Conservation (phyloP, 768 basidiomycete genomes). For the Clitopilus passeckerianus region DNA sequence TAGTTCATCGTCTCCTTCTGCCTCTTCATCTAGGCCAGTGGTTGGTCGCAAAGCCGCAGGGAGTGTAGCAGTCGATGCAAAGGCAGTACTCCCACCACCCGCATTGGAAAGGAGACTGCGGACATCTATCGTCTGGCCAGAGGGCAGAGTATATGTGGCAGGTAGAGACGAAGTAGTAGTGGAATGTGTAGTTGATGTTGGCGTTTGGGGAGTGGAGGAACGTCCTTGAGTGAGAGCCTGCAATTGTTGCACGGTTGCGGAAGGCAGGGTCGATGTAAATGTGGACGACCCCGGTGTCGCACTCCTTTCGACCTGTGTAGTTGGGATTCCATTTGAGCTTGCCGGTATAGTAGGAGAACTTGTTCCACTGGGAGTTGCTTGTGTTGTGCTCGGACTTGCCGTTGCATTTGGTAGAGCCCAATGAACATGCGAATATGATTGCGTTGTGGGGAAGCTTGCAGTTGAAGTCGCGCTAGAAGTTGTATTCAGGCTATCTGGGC, state of each 20-base stretch:
- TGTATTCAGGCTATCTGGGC: background rate
- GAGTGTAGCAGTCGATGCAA: background rate
- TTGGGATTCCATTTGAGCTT: background rate
- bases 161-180: background rate
- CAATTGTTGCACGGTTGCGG: background rate
- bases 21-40: conserved; percentile 34
- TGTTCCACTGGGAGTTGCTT: background rate
- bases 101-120: background rate
- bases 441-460: background rate
- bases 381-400: background rate
- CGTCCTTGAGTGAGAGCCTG: background rate
- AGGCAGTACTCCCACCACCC: background rate
- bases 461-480: background rate
- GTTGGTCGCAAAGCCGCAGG: background rate
- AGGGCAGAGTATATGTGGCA: background rate
- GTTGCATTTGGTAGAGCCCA: background rate
- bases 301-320: background rate
- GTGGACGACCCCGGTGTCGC: background rate
- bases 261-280: background rate
- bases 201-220: background rate
- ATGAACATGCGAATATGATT: background rate
- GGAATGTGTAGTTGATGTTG: background rate
- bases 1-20: conserved; percentile 73
- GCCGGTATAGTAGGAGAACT: background rate
- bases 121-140: background rate